phyloP scores from a whole-genome alignment of 2,329 filamentous ascomycete species.

The Claviceps quebecensis region DNA sequence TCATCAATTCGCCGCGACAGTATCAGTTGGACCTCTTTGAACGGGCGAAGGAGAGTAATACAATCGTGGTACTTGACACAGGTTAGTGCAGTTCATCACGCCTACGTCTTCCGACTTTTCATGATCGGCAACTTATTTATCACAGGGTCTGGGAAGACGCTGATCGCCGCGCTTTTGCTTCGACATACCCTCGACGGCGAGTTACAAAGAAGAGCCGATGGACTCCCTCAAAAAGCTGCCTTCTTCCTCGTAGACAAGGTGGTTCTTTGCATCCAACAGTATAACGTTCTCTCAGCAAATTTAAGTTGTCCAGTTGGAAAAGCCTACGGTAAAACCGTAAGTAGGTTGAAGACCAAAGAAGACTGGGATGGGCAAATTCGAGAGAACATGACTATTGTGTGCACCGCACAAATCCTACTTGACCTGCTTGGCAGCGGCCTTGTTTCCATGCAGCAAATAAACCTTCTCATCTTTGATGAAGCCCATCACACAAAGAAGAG shows the following conservation, averaged over 20 bases:
- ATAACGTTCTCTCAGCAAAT: conserved; percentile 67
- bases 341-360: conserved; percentile 23
- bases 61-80: conserved; percentile 89
- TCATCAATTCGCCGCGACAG: conserved; percentile 68
- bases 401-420: conserved; percentile 76
- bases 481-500: conserved; percentile 93
- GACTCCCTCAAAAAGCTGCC: conserved; percentile 48
- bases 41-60: conserved; percentile 68
- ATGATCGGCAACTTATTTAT: neutral
- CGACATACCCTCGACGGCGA: conserved; percentile 65
- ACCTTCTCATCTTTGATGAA: conserved; percentile 87
- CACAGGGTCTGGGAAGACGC: conserved; percentile 76
- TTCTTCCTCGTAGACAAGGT: conserved; percentile 92
- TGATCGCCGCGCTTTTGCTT: conserved; percentile 83
- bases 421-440: conserved; percentile 68
- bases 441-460: conserved; percentile 69
- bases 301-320: conserved; percentile 61
- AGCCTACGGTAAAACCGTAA: conserved; percentile 57
- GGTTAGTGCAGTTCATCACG: conserved; percentile 27
- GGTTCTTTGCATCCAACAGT: conserved; percentile 79
- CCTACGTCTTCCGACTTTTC: neutral
- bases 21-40: conserved; percentile 92
- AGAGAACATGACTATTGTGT: conserved; percentile 73
- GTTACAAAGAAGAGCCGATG: conserved; percentile 50
- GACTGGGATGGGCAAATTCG: conserved; percentile 40